Percentiles rank a stretch among this genome's conserved stretches.
These are phyloP conservation scores for Symbiodinium natans DNA, from an alignment of 73 alveolate species.

Conservation along the genomic window DNA sequence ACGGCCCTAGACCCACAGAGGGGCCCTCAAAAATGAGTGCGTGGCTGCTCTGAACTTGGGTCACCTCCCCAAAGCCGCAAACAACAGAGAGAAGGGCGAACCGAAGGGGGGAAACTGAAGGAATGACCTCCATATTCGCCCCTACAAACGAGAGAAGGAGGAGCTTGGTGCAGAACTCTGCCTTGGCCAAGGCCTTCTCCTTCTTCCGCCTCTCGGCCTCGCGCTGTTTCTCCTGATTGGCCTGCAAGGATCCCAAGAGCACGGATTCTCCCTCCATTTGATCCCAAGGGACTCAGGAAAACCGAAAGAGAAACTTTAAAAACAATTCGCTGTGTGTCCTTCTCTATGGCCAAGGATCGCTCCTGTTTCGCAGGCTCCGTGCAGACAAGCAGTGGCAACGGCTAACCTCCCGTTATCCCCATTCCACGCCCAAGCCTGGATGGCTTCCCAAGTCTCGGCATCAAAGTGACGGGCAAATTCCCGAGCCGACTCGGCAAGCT, in stretches of 20 bases:
- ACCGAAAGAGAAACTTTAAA: background rate
- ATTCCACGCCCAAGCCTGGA: too few species aligned
- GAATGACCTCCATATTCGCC: too few species aligned
- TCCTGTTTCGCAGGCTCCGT: background rate
- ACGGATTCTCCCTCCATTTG: background rate
- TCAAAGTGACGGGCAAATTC: slow-evolving; percentile 30
- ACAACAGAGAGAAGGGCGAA: too few species aligned
- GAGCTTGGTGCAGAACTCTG: too few species aligned
- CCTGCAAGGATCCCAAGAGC: background rate
- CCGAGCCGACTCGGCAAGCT: slow-evolving; percentile 17
- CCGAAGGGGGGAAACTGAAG: too few species aligned
- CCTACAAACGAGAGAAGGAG: too few species aligned
- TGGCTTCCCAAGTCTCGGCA: slow-evolving; percentile 31
- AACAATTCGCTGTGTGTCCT: background rate
- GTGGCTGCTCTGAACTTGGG: background rate
- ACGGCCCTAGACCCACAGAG: too few species aligned
- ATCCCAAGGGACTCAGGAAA: background rate
- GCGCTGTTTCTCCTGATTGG: slow-evolving; percentile 69
- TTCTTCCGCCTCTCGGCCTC: slow-evolving; percentile 64
- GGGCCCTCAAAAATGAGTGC: too few species aligned
- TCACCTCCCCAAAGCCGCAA: too few species aligned
- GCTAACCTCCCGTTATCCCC: too few species aligned
- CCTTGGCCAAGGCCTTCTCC: slow-evolving; percentile 79
- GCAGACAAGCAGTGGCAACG: background rate
- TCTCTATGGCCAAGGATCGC: slow-evolving; percentile 40